Percentiles rank a stretch among this genome's conserved stretches.
phyloP scores from a whole-genome alignment of 495 filamentous ascomycete species.

The Gamarada debralockiae region DNA sequence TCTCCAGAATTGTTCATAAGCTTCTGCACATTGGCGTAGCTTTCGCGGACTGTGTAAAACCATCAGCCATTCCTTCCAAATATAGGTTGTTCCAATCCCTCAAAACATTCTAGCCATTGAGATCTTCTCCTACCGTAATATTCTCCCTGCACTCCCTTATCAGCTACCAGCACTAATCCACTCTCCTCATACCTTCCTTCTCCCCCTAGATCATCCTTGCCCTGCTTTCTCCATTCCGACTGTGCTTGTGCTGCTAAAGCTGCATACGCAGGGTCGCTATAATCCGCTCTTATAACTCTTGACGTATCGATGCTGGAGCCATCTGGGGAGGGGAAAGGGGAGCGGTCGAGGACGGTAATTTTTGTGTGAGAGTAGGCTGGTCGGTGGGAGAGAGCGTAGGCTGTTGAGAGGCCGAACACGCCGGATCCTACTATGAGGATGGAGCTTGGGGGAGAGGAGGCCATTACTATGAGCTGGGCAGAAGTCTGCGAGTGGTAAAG shows the following conservation, averaged over 20 bases:
- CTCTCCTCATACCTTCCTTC: slow-evolving; percentile 70
- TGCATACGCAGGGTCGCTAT: slow-evolving; percentile 68
- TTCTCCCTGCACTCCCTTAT: slow-evolving; percentile 40
- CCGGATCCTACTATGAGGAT: slow-evolving; percentile 76
- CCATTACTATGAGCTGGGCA: neutral
- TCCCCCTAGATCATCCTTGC: slow-evolving; percentile 45
- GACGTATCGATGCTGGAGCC: slow-evolving; percentile 71
- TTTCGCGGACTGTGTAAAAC: slow-evolving; percentile 45
- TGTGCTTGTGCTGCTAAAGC: slow-evolving; percentile 65
- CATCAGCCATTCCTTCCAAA: too few relatives aligned
- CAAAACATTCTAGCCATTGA: too few relatives aligned
- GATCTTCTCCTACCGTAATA: too few relatives aligned
- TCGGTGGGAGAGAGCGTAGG: slow-evolving; percentile 54
- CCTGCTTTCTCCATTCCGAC: slow-evolving; percentile 62
- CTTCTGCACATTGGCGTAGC: slow-evolving; percentile 12
- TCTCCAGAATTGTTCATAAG: slow-evolving; percentile 27
- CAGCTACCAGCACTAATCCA: slow-evolving; percentile 67
- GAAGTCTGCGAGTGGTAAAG: neutral
- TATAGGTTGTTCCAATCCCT: too few relatives aligned
- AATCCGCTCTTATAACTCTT: slow-evolving; percentile 80
- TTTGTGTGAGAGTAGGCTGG: slow-evolving; percentile 47
- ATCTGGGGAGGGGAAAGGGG: slow-evolving; percentile 66
- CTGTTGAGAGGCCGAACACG: slow-evolving; percentile 72
- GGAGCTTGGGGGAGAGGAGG: slow-evolving; percentile 28
- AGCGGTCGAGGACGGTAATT: slow-evolving; percentile 69